Base-by-base conservation (phyloP, 1,139 yeast species). In the Nakaseomyces glabratus region DNA sequence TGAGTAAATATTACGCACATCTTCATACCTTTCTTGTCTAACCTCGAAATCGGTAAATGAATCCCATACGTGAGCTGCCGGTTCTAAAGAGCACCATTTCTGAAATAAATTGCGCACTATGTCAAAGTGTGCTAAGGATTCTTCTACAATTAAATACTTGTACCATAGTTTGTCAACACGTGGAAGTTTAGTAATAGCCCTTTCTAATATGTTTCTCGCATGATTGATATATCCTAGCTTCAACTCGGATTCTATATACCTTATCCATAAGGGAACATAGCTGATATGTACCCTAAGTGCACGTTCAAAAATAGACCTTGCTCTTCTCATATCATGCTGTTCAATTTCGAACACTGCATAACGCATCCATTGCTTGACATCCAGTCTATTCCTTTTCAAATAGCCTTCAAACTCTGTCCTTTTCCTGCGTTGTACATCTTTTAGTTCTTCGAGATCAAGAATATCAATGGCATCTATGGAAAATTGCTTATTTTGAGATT, bases 311-410 rank as follows among this genome's bases (percentile, higher is more conserved):
- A 90, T 68, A 0, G 95, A 84, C 38, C 97, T 63, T 0, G 94
- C 95, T n/a, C 78, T 57, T 20, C 82, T 58, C 47, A 72, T 68
- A 51, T 90, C 95, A 40, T 75, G 78, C 49, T 84, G 88, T 4
- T 80, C 82, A 10, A 76, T 58, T 55, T 90, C 98, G 75, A 90
- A 85, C 41, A 71, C 73, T 1, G 96, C 97, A 56, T 90, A 90
- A 35, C 96, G 66, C 55, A 85, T 68, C 97, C 97, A 90, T 53
- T 88, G 95, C 3, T 86, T 81, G 48, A 71, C 69, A 49, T 86
- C 86, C 24, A 80, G 69, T 40, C 94, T 63, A 52, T 90, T 88
- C 47, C 90, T 69, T 46, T 93, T 75, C 35, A 90, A 60, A 15
- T 88, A 94, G 48, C 79, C 81, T 58, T 90, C 98, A 52, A 68